A percentile compares a stretch with the other conserved stretches of the same genome.
Evolutionary conservation across 495 filamentous ascomycete genomes (phyloP).

Genomic region (Lasiosphaeria hispida): DNA sequence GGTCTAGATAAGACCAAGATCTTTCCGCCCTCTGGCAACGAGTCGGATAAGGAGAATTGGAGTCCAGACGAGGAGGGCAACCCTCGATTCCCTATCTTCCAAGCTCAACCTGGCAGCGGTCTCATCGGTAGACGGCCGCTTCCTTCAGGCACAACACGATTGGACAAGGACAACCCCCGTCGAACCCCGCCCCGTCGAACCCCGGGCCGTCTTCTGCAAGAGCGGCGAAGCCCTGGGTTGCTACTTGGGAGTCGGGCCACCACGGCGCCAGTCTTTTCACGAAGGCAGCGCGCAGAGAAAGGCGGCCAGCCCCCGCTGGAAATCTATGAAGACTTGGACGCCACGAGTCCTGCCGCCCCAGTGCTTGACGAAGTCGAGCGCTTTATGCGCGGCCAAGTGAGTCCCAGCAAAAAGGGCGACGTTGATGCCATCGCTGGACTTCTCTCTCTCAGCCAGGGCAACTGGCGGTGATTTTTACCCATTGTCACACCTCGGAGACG

Average conservation of each 20-base stretch:
- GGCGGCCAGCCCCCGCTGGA: constrained; percentile 22
- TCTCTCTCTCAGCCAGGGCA: constrained; percentile 64
- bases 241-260: constrained; percentile 32
- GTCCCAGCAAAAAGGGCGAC: constrained; percentile 62
- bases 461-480: constrained; percentile 43
- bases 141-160: constrained; percentile 13
- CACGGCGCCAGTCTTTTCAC: constrained; percentile 29
- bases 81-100: constrained; percentile 28
- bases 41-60: constrained; percentile 97
- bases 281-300: constrained; percentile 3
- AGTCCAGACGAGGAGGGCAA: constrained; percentile 52
- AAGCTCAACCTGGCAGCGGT: not conserved
- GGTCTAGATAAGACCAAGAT: constrained; percentile 48
- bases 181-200: constrained; percentile 32
- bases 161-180: constrained; percentile 32
- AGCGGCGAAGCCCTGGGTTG: constrained; percentile 24
- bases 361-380: constrained; percentile 56
- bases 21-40: constrained; percentile 43
- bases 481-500: too few species aligned
- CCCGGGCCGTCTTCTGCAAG: constrained; percentile 30
- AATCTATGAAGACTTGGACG: constrained; percentile 40
- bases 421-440: constrained; percentile 77
- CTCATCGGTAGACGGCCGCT: constrained; percentile 20
- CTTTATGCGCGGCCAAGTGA: constrained; percentile 62
- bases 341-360: not conserved